Evolutionary conservation across 208 protist species (phyloP).

Genomic region (Trypanosomatidae sp.): DNA sequence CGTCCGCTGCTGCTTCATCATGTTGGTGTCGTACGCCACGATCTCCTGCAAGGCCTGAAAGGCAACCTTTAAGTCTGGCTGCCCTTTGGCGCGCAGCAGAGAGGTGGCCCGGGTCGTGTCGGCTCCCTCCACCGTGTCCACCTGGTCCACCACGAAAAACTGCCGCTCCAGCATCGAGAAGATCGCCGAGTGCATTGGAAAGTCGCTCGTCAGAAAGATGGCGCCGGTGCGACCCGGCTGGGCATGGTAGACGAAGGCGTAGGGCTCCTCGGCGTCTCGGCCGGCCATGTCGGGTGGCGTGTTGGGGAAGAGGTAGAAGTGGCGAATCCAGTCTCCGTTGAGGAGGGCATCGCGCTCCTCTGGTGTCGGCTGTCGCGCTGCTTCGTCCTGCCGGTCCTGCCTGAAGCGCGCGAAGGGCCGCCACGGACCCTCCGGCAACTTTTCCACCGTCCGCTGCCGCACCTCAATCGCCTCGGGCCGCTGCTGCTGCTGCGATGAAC

Average conservation of each 20-base stretch:
- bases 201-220: conserved; percentile 75
- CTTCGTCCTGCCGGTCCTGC: conserved; percentile 25
- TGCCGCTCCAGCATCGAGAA: conserved; percentile 79
- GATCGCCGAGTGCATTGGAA: conserved; percentile 81
- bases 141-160: conserved; percentile 75
- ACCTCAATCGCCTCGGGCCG: conserved; percentile 19
- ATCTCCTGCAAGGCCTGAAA: conserved; percentile 73
- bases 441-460: conserved; percentile 33
- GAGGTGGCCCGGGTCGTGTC: conserved; percentile 51
- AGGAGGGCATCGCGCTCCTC: conserved; percentile 79
- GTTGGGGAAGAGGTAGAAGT: conserved; percentile 80
- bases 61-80: conserved; percentile 31
- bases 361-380: conserved; percentile 47
- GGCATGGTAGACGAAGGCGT: conserved; percentile 80
- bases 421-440: conserved; percentile 67
- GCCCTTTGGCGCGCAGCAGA: conserved; percentile 54
- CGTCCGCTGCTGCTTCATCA: conserved; percentile 78
- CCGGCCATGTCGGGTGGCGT: not conserved
- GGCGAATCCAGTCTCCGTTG: conserved; percentile 81
- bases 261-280: conserved; percentile 41
- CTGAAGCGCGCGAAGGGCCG: conserved; percentile 71
- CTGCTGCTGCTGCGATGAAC: not conserved
- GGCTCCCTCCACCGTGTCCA: conserved; percentile 51
- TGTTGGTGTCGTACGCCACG: conserved; percentile 73
- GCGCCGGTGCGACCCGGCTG: conserved; percentile 84